A percentile compares a stretch with the other conserved stretches of the same genome.
These are phyloP conservation scores for Scedosporium dehoogii DNA, from an alignment of 2,329 filamentous ascomycete species.

Conservation along the genomic window DNA sequence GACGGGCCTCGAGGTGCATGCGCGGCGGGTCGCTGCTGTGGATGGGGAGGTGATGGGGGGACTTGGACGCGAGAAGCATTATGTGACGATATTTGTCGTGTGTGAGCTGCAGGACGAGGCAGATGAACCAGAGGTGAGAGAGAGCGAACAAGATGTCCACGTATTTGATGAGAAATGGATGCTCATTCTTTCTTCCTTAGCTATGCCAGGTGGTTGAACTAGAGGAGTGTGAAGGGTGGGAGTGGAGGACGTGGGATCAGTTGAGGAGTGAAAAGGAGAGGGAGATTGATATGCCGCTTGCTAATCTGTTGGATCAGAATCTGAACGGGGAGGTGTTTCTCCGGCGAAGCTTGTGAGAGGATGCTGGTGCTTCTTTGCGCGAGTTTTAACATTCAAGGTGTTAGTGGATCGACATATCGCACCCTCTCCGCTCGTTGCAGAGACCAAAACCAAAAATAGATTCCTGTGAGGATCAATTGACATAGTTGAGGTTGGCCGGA, in stretches of 20 bases:
- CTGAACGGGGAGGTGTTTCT: not conserved
- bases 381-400: not conserved
- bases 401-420: not conserved
- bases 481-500: no score
- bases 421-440: no score
- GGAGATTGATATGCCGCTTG: conserved; percentile 3
- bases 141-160: not conserved
- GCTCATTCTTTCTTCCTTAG: no score
- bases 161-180: not conserved
- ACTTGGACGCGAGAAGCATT: conserved; percentile 49
- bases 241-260: conserved; percentile 35
- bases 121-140: conserved; percentile 32
- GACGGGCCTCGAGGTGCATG: conserved; percentile 49
- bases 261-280: conserved; percentile 16
- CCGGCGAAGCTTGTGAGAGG: not conserved
- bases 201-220: conserved; percentile 28
- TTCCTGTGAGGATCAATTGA: no score
- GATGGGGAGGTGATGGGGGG: conserved; percentile 57
- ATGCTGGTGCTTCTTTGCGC: not conserved
- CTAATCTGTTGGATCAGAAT: conserved; percentile 1
- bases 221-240: conserved; percentile 40
- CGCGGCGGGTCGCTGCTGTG: conserved; percentile 40
- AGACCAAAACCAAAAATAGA: no score
- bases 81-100: conserved; percentile 61
- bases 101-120: conserved; percentile 36